Conservation (phyloP, 2,329 filamentous ascomycete species). For the Ceratocystis huliohia region DNA sequence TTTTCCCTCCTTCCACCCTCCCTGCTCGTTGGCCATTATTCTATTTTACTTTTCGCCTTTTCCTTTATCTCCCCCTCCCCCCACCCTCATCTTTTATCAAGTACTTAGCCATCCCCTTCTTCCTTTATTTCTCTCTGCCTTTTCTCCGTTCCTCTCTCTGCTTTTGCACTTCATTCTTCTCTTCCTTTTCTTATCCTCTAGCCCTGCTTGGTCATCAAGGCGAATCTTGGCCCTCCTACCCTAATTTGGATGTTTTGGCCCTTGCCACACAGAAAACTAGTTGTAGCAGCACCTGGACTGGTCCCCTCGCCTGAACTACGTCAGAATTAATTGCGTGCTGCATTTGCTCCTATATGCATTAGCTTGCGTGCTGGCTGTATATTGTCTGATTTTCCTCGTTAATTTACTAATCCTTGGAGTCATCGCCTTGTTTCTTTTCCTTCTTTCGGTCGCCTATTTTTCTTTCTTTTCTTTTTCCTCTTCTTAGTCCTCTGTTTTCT, state of each 20-base stretch:
- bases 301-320: conserved; percentile 6
- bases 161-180: conserved; percentile 16
- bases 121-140: not conserved
- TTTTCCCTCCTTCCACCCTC: not conserved
- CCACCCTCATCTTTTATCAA: too few species aligned
- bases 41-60: conserved; percentile 12
- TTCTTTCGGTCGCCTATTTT: conserved; percentile 1
- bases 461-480: not conserved
- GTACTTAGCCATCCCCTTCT: conserved; percentile 3
- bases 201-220: conserved; percentile 6
- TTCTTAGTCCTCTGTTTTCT: not conserved
- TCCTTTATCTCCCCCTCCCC: not conserved
- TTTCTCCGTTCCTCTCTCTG: conserved; percentile 10
- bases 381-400: conserved; percentile 14
- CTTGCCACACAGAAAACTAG: conserved; percentile 5
- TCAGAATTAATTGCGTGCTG: conserved; percentile 14
- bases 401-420: conserved; percentile 9
- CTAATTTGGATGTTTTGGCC: conserved; percentile 13
- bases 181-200: conserved; percentile 14
- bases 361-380: conserved; percentile 14
- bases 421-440: conserved; percentile 10
- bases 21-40: not conserved
- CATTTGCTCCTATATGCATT: conserved; percentile 13
- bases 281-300: not conserved
- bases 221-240: conserved; percentile 13